Evolutionary conservation across 192 early-diverging fungal species (phyloP), one percentile per base, ranked within the genome.

Genomic region (Pilobolus umbonatus): DNA sequence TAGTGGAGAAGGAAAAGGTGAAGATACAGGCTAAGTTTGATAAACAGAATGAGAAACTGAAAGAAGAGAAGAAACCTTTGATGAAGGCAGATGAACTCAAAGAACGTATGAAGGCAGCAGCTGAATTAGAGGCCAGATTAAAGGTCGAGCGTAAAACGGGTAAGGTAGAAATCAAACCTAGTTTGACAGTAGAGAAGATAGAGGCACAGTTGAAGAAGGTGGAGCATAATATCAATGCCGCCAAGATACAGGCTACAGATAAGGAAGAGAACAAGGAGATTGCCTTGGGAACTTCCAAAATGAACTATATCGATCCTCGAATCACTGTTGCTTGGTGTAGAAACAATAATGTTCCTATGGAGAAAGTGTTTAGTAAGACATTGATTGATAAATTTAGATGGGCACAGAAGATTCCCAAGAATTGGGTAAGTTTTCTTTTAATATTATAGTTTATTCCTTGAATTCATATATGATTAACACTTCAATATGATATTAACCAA

Each of bases 261-360:
- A 95, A 87, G 89, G 95, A 99, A 64, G 93, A 96, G 57, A 94
- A 92, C 78, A 99, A 96, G 74, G 86, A 89, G 34, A 96, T 94
- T 12, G 90, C 96, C 0, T 74, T 99, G 60, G 86, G 93, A 17
- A 99, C 96, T 2, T 96, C 94, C 29, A 98, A 98, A 76, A 88
- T 93, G 73, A 99, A 99, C 76, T 99, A 99, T 76, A 94, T 97
- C 55, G 96, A 99, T 65, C 96, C 96, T 31, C 85, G 96, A 32
- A 99, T 99, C 48, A 90, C 92, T 1, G 84, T 85, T 7, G 88
- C 91, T 12, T 99, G 96, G 96, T 93, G 92, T 73, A 77, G 85
- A 53, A 92, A 91, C 64, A 72, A 89, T 64, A 73, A 86, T 51
- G 93, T 99, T 3, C 93, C 94, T 1, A 35, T 94, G 22, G 94